These are phyloP conservation scores for Candida methanosorbosa DNA, from an alignment of 805 yeast species.

Conservation along the genomic window DNA sequence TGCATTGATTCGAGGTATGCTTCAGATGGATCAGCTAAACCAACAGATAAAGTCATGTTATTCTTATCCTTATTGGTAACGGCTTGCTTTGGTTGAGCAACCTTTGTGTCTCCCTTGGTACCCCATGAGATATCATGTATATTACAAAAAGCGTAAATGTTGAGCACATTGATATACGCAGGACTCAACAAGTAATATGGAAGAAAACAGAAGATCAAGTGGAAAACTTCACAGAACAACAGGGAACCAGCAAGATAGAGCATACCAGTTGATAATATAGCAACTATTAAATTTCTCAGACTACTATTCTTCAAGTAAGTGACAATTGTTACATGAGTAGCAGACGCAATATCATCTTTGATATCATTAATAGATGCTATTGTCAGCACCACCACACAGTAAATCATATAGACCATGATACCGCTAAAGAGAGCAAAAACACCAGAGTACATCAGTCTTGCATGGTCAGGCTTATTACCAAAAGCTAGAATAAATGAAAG, in stretches of 20 bases:
- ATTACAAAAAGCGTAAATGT: constrained; percentile 91
- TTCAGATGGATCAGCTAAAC: constrained; percentile 21
- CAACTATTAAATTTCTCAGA: constrained; percentile 77
- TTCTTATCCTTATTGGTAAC: constrained; percentile 10
- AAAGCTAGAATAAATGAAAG: constrained; percentile 82
- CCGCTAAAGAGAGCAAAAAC: constrained; percentile 72
- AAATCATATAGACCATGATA: constrained; percentile 77
- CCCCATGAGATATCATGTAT: constrained; percentile 97
- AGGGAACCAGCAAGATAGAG: constrained; percentile 71
- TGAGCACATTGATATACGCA: constrained; percentile 79
- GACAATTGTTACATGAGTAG: constrained; percentile 27
- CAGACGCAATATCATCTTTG: constrained; percentile 23
- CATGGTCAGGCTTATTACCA: constrained; percentile 91
- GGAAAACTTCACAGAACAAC: constrained; percentile 82
- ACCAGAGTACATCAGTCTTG: constrained; percentile 60
- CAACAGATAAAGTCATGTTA: constrained; percentile 19
- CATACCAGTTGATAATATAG: constrained; percentile 74
- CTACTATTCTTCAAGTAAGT: constrained; percentile 53
- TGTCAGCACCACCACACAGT: constrained; percentile 65
- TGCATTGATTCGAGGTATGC: constrained; percentile 16
- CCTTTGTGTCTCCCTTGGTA: constrained; percentile 72
- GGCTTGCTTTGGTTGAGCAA: constrained; percentile 53
- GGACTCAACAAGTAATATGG: constrained; percentile 83
- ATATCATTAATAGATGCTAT: constrained; percentile 47
- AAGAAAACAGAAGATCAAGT: constrained; percentile 73